Evolutionary conservation across 2,329 filamentous ascomycete genomes (phyloP), one percentile per base, ranked within the genome.

Genomic region (Phyllosticta citrichinensis): DNA sequence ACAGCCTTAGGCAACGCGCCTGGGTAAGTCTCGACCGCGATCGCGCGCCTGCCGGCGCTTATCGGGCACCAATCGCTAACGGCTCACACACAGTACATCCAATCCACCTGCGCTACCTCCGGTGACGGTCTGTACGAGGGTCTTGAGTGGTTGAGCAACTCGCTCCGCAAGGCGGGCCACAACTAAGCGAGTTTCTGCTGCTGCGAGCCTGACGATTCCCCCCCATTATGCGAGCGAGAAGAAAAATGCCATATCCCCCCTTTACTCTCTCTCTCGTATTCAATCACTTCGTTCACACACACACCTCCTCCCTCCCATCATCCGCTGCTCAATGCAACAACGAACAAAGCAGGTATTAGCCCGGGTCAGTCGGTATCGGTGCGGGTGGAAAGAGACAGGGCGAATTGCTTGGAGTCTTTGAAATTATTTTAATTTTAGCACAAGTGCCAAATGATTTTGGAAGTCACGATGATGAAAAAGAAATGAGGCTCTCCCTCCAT

Each of bases 101-200:
- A 97, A 91, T 96, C 93, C 68, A 97, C 94, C 76, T 97, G 93
- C 82, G 93, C 93, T 77, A 97, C 94, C 70, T 96, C 92, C 68
- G 93, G 93, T 85, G 94, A 97, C 79, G 93, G 93, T 91, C 89
- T 97, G 73, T 97, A 97, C 80, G 93, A 97, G 82, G 93, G 93
- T 87, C 90, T 97, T 73, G 92, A 80, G 70, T 80, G 78, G 78
- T 72, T 80, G 73, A 79, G 76, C 76, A 80, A 79, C 74, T 79
- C 77, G 65, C 78, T 80, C 70, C 77, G 78, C 75, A 80, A 80
- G 61, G 61, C 61, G 56, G 61, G 61, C 61, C 61, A 62, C 61
- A 62, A 62, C 56, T 62, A 59, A 59, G 58, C 58, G 58, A 47
- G 40, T 19, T n/a, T 47, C 40, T 47, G 40, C 40, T 30, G 27